These are phyloP conservation scores for Tarenaya hassleriana DNA, from an alignment of 345 rosid species.

Conservation along the genomic window DNA sequence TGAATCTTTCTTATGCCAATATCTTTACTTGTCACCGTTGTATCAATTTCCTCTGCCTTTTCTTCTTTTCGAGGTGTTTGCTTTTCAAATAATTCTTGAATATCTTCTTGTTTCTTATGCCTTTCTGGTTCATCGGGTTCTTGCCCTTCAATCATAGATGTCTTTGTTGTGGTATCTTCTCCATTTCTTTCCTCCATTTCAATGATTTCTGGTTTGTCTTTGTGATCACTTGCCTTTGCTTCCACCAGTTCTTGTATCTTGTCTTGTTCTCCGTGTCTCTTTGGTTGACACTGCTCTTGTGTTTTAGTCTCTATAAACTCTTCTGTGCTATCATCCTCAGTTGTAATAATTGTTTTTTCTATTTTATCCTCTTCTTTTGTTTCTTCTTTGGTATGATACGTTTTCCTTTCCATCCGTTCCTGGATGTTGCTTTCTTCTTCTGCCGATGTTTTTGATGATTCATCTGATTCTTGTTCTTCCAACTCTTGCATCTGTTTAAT, in stretches of 20 bases:
- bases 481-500: not conserved
- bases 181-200: not conserved
- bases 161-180: not conserved
- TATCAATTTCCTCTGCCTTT: slow-evolving; percentile 4
- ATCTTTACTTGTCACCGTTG: slow-evolving; percentile 2
- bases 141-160: not conserved
- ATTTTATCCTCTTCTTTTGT: slow-evolving; percentile 3
- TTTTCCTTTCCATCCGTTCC: not conserved
- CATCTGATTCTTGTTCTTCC: slow-evolving; percentile 12
- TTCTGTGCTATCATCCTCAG: not conserved
- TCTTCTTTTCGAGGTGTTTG: not conserved
- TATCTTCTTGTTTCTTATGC: slow-evolving; percentile 4
- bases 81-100: not conserved
- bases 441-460: no score
- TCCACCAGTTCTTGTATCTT: slow-evolving; percentile 1
- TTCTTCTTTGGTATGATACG: not conserved
- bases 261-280: not conserved
- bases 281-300: slow-evolving; percentile 14
- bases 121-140: slow-evolving; percentile 7
- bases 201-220: slow-evolving; percentile 1
- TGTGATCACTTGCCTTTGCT: not conserved
- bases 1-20: not conserved
- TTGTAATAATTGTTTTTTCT: not conserved
- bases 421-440: not conserved
- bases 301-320: not conserved